Evolutionary conservation across 495 filamentous ascomycete genomes (phyloP), one percentile per base, ranked within the genome.

Genomic region (Opeltia flavorubescens): DNA sequence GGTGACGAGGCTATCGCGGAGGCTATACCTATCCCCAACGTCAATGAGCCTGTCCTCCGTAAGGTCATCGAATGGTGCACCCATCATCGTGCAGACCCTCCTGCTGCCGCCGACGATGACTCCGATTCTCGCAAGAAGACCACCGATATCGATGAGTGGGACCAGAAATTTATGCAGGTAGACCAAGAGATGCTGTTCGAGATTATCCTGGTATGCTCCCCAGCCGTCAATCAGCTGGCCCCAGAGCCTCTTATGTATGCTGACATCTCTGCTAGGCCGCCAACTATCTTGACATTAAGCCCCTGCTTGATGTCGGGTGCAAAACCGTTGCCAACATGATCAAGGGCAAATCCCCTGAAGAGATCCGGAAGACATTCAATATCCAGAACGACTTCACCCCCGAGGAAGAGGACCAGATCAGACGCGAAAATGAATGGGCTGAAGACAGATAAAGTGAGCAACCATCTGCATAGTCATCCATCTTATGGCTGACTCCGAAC

Each of bases 131-230:
- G 93, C 51, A 95, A 95, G 74, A 94, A 95, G 77, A 93, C 87
- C 0, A 95, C 91, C 18, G 91, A 96, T 44, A 98, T 98, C 56
- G 91, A 95, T 33, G 91, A 98, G 67, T 98, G 91, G 91, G 91
- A 98, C 55, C 91, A 95, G 64, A 98, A 98, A 63, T 98, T 95
- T 63, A 98, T 96, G 91, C 91, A 96, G 66, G 91, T 98, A 7
- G 91, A 98, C 60, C 91, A 98, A 60, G 91, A 98, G 67, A 95
- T 98, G 91, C 76, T 98, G 1, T 98, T 98, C 51, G 91, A 98
- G 70, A 96, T 98, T 59, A 98, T 98, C 51, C 71, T 98, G 25
- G 88, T 94, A 76, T 43, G 84, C 6, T 26, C 4, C 17, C 25
- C n/a, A n/a, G n/a, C 0, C 9, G 7, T 21, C 30, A 9, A 17